Evolutionary conservation across 2,329 filamentous ascomycete genomes (phyloP).

Genomic region (Celoporthe dispersa): DNA sequence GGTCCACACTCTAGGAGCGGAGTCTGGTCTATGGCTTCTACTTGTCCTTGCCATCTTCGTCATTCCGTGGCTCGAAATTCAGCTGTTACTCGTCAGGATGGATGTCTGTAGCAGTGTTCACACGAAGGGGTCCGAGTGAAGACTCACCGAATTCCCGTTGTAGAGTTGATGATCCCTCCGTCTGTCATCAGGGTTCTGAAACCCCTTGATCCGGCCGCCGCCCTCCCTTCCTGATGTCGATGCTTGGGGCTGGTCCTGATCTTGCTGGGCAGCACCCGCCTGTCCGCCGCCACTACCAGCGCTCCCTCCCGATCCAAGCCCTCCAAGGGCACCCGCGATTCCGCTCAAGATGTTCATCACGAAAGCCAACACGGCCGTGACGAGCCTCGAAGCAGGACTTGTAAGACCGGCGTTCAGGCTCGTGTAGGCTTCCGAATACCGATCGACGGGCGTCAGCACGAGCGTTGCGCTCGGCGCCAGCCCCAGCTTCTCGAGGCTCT

Average conservation of each 20-base stretch:
- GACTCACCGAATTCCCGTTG: conserved; percentile 86
- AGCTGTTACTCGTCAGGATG: conserved; percentile 51
- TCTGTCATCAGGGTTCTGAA: conserved; percentile 58
- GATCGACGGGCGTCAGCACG: conserved; percentile 73
- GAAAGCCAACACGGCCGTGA: conserved; percentile 35
- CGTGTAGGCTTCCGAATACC: conserved; percentile 48
- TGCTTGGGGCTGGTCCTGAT: conserved; percentile 23
- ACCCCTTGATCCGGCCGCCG: conserved; percentile 46
- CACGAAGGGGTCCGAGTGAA: background rate
- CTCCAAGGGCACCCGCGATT: conserved; percentile 27
- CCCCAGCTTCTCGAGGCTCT: conserved; percentile 70
- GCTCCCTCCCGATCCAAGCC: conserved; percentile 17
- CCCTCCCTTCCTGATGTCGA: conserved; percentile 31
- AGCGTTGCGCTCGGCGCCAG: conserved; percentile 81
- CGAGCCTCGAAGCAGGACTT: conserved; percentile 37
- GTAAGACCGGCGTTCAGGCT: conserved; percentile 32
- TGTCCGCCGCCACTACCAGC: background rate
- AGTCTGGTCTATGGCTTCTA: conserved; percentile 15
- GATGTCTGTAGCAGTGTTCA: background rate
- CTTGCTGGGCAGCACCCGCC: conserved; percentile 6
- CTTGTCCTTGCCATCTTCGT: conserved; percentile 53
- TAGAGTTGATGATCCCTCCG: conserved; percentile 74
- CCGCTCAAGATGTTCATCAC: conserved; percentile 23
- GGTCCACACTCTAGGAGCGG: background rate
- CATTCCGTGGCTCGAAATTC: conserved; percentile 70